Evolutionary conservation across 2,329 filamentous ascomycete genomes (phyloP).

Genomic region (Aspergillus costaricaensis): DNA sequence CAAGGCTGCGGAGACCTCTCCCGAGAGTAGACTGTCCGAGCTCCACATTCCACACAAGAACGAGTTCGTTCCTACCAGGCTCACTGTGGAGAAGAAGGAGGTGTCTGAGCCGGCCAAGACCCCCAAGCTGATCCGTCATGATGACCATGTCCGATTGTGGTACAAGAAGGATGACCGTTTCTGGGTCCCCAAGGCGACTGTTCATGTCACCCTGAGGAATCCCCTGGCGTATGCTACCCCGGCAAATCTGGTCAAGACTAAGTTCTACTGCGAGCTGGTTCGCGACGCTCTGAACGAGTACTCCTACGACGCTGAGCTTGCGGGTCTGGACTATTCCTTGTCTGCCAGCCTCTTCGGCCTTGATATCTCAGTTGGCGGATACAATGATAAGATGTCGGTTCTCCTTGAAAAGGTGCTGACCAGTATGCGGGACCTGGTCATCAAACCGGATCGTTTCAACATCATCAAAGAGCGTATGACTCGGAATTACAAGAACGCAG

Average conservation of each 20-base stretch:
- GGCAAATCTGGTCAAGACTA: constrained; percentile 73
- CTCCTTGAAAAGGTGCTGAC: constrained; percentile 84
- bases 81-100: constrained; percentile 94
- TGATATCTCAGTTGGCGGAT: constrained; percentile 78
- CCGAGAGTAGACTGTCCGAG: constrained; percentile 63
- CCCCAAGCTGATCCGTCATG: constrained; percentile 83
- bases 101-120: constrained; percentile 71
- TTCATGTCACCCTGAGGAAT: constrained; percentile 78
- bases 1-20: constrained; percentile 60
- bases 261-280: constrained; percentile 81
- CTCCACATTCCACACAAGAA: constrained; percentile 90
- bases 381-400: constrained; percentile 94
- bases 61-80: constrained; percentile 89
- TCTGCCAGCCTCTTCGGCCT: constrained; percentile 71
- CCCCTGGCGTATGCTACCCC: constrained; percentile 78
- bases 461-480: constrained; percentile 85
- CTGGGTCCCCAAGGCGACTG: constrained; percentile 93
- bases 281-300: constrained; percentile 89
- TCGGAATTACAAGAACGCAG: constrained; percentile 80
- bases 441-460: constrained; percentile 84
- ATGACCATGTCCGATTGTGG: constrained; percentile 79
- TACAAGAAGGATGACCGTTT: constrained; percentile 99
- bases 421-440: constrained; percentile 79
- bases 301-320: constrained; percentile 92
- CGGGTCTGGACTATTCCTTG: constrained; percentile 83